These are phyloP conservation scores for Paecilomyces fulvus DNA, from an alignment of 2,329 filamentous ascomycete genomes.

Conservation along the genomic window DNA sequence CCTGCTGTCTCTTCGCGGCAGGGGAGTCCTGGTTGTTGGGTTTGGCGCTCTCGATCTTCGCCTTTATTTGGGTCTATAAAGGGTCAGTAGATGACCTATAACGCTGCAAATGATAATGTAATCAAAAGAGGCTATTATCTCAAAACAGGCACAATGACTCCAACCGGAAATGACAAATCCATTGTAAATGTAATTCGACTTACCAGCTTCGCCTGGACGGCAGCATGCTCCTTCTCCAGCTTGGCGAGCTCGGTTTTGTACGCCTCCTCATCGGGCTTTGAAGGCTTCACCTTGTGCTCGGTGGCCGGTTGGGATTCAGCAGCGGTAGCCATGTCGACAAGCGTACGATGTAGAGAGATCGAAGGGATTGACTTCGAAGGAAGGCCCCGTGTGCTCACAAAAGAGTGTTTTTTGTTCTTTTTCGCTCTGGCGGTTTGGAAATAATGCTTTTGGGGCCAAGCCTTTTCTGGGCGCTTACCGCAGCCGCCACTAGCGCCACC, in stretches of 20 bases:
- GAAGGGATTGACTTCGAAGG: not conserved
- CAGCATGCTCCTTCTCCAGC: conserved; percentile 79
- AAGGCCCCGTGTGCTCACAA: not conserved
- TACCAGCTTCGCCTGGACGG: conserved; percentile 63
- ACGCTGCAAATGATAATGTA: not conserved
- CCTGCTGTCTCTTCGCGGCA: conserved; percentile 70
- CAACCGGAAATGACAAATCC: not conserved
- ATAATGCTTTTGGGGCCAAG: not conserved
- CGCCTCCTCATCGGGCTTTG: conserved; percentile 76
- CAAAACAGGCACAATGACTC: not conserved
- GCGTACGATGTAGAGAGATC: not conserved
- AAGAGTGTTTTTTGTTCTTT: conserved; percentile 2
- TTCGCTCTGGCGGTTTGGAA: conserved; percentile 12
- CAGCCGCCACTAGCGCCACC: conserved; percentile 18
- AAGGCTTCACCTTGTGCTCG: conserved; percentile 52
- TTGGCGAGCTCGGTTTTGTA: conserved; percentile 72
- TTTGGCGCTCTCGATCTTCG: conserved; percentile 75
- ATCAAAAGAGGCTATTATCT: not conserved
- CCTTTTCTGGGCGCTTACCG: conserved; percentile 13
- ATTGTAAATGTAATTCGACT: conserved; percentile 19
- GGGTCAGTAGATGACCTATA: conserved; percentile 10
- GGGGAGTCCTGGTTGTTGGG: conserved; percentile 78
- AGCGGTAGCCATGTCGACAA: conserved; percentile 7
- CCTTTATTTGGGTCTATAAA: conserved; percentile 74
- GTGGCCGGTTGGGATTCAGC: conserved; percentile 13